Evolutionary conservation across 352 stramenopile species (phyloP).

Genomic region (Phytophthora sp.): DNA sequence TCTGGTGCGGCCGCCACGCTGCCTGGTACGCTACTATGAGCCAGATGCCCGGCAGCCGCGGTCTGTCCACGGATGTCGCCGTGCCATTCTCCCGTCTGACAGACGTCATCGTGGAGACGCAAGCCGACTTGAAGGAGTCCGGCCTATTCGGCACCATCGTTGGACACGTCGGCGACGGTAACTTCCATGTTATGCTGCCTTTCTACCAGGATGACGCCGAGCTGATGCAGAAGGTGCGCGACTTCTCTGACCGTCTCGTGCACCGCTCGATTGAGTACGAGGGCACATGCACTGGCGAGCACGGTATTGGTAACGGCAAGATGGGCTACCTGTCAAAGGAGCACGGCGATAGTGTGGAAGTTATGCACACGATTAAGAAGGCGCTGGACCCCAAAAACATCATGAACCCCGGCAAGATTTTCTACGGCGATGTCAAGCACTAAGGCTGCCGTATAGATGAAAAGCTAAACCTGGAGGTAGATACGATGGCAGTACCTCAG

Average conservation of each 20-base stretch:
- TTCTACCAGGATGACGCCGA: conserved; percentile 85
- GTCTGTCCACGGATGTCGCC: conserved; percentile 95
- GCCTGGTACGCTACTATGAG: conserved; percentile 88
- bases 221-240: conserved; percentile 86
- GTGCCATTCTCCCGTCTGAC: conserved; percentile 95
- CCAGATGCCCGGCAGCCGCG: conserved; percentile 82
- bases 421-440: conserved; percentile 62
- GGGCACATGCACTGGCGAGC: conserved; percentile 98
- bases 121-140: conserved; percentile 88
- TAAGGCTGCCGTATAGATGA: conserved; percentile 27
- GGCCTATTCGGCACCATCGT: conserved; percentile 94
- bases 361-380: conserved; percentile 96
- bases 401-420: conserved; percentile 98
- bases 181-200: conserved; percentile 98
- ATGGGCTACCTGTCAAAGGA: conserved; percentile 92
- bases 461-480: neutral
- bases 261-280: conserved; percentile 88
- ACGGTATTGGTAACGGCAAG: conserved; percentile 97
- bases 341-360: conserved; percentile 89
- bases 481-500: neutral
- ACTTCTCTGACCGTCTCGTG: conserved; percentile 89
- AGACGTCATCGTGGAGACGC: conserved; percentile 93
- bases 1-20: conserved; percentile 85
- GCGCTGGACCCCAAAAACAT: conserved; percentile 95
- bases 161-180: conserved; percentile 94